Evolutionary conservation across 768 basidiomycete species (phyloP), one percentile per base, ranked within the genome.

Genomic region (Rossbeevera mucosa): DNA sequence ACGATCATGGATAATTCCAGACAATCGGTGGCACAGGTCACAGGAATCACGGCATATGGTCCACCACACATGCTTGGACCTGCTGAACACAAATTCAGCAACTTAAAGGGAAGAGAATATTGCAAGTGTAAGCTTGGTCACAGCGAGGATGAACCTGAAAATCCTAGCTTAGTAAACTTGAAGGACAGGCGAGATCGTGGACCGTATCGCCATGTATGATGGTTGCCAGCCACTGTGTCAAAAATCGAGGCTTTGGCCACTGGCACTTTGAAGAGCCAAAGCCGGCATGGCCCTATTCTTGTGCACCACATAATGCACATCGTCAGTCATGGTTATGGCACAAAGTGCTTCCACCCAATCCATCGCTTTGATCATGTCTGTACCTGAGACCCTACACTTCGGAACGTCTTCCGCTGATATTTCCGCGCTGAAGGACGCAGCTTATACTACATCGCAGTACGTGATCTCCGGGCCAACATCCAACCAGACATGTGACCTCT

Each of bases 1-100:
- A 36, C 21, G 36, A 7, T 26, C 51, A 53, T 49, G 60, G 52
- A 42, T 47, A 18, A 16, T 33, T 5, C n/a, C 47, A 33, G 50
- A 25, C 22, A 20, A 29, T 16, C 18, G 45, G 21, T 31, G 33
- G 5, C 36, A 44, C 14, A 2, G 22, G 16, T 20, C 52, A 54
- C 55, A 42, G 25, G 18, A 25, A 25, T 52, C 40, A 53, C 31
- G 3, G 26, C 26, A 33, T 28, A 18, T 18, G 44, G n/a, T 28
- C 44, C 44, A 44, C n/a, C 44, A 28, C 18, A 28, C 12, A 26
- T 18, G 36, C 36, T 9, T 11, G 36, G 36, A 28, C 26, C 44
- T 44, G 9, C 25, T n/a, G 6, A 9, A 2, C 2, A n/a, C 14
- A 26, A 12, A 44, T 28, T 28, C 44, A 29, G 8, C n/a, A 41